A percentile compares a stretch with the other conserved stretches of the same genome.
phyloP scores from a whole-genome alignment of 805 yeast genomes.

The Kurtzmaniella cleridarum region DNA sequence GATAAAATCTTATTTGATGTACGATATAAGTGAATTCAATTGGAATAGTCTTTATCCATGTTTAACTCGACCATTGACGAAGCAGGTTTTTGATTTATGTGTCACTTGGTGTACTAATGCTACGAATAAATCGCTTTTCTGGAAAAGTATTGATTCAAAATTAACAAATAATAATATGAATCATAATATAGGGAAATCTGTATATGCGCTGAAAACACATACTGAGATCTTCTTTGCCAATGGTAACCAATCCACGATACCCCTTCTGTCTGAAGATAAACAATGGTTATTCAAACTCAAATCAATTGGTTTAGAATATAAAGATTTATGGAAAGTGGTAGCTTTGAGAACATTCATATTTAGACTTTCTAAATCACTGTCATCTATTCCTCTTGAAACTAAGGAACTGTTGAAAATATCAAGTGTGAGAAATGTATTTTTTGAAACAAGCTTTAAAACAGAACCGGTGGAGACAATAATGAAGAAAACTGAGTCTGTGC shows the following conservation, averaged over 20 bases:
- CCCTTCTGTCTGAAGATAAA: constrained; percentile 58
- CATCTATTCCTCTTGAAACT: neutral
- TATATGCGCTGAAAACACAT: constrained; percentile 20
- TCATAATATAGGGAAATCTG: constrained; percentile 29
- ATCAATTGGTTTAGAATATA: constrained; percentile 66
- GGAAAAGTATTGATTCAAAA: constrained; percentile 41
- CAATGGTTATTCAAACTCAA: constrained; percentile 69
- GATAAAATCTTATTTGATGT: constrained; percentile 66
- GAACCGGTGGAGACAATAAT: constrained; percentile 18
- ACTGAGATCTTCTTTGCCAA: constrained; percentile 8
- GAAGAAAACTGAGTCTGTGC: constrained; percentile 7
- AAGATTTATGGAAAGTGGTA: constrained; percentile 79
- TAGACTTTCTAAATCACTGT: constrained; percentile 38
- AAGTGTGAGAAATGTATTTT: constrained; percentile 32
- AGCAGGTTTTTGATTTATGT: constrained; percentile 58
- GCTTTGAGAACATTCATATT: constrained; percentile 63
- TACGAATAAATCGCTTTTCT: constrained; percentile 61
- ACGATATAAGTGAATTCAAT: constrained; percentile 65
- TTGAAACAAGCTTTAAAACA: constrained; percentile 32
- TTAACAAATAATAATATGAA: no score
- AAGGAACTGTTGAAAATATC: constrained; percentile 6
- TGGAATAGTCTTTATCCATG: constrained; percentile 66
- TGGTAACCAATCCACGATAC: constrained; percentile 12
- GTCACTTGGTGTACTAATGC: constrained; percentile 69
- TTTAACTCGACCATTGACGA: constrained; percentile 60